Conservation (phyloP, 2,329 filamentous ascomycete genomes). For the Alternaria ventricosa region DNA sequence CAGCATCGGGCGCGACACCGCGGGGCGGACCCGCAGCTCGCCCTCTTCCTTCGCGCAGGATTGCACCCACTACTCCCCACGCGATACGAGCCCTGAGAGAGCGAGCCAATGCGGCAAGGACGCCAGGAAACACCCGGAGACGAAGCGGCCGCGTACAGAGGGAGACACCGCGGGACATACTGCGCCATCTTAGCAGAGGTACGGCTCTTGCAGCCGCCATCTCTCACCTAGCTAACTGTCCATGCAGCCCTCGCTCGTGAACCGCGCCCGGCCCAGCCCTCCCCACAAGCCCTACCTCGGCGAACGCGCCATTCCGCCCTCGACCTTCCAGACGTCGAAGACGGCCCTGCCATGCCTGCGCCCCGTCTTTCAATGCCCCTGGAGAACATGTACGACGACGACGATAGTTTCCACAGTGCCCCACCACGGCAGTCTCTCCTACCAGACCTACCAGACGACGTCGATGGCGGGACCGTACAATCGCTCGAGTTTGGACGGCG, state of each 20-base stretch:
- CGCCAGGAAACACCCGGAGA: conserved; percentile 58
- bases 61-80: conserved; percentile 61
- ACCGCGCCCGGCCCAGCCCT: conserved; percentile 56
- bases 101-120: conserved; percentile 57
- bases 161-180: conserved; percentile 63
- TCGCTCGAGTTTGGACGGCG: conserved; percentile 56
- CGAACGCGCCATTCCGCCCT: conserved; percentile 41
- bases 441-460: conserved; percentile 44
- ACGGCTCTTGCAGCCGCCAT: conserved; percentile 10
- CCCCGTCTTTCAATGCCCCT: conserved; percentile 53
- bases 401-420: conserved; percentile 50
- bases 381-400: conserved; percentile 53
- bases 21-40: conserved; percentile 42
- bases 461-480: conserved; percentile 54
- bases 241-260: conserved; percentile 56
- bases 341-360: conserved; percentile 52
- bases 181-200: conserved; percentile 61
- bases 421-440: conserved; percentile 48
- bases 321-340: conserved; percentile 55
- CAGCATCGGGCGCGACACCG: conserved; percentile 46
- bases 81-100: conserved; percentile 62
- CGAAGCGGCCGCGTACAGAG: conserved; percentile 57
- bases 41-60: conserved; percentile 42
- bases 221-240: conserved; percentile 4
- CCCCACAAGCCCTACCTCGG: conserved; percentile 49